Conservation (phyloP, 768 basidiomycete species). For the Mycena albidolilacea region DNA sequence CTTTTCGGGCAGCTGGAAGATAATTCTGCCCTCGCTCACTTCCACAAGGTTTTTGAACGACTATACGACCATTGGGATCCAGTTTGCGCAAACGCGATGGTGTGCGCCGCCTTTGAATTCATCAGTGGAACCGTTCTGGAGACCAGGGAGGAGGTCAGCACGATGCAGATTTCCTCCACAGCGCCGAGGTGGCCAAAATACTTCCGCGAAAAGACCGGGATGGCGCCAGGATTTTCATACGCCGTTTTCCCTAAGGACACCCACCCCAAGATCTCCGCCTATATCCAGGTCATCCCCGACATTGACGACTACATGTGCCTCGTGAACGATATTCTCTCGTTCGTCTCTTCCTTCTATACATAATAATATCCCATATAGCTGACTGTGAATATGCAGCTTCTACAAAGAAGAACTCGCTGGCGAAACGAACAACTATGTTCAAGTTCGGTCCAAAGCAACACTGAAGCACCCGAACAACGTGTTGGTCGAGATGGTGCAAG, state of each 20-base stretch:
- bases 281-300: no score
- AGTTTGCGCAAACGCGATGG: slow-evolving; percentile 38
- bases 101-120: slow-evolving; percentile 40
- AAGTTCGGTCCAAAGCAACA: slow-evolving; percentile 35
- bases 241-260: no score
- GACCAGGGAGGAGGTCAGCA: slow-evolving; percentile 11
- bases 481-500: slow-evolving; percentile 33
- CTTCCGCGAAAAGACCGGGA: no score
- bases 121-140: slow-evolving; percentile 40
- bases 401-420: slow-evolving; percentile 44
- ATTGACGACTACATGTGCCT: no score
- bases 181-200: no score
- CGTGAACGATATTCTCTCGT: no score
- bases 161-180: no score
- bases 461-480: slow-evolving; percentile 19
- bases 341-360: no score
- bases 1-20: slow-evolving; percentile 37
- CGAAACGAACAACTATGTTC: slow-evolving; percentile 40
- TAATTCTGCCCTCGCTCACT: slow-evolving; percentile 37
- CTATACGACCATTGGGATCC: slow-evolving; percentile 40
- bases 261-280: no score
- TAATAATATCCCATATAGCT: no score
- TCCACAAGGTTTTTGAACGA: slow-evolving; percentile 30
- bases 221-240: no score
- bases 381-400: slow-evolving; percentile 29